A percentile compares a stretch with the other conserved stretches of the same genome.
phyloP scores from a whole-genome alignment of 257 asterid species.

The Ajuga chamaepitys region DNA sequence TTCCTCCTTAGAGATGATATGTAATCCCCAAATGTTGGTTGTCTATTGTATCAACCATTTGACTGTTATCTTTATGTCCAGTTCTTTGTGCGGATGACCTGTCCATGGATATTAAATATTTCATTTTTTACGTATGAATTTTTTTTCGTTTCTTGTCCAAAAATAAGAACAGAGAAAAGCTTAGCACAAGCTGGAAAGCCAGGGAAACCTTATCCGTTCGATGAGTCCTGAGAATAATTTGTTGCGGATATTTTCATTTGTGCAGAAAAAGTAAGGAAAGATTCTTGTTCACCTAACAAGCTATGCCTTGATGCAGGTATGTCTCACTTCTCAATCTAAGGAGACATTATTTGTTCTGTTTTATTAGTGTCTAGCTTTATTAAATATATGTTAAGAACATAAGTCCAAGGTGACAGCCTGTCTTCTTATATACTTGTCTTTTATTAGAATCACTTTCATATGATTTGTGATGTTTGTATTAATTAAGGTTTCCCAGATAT shows the following conservation, averaged over 20 bases:
- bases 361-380: neutral
- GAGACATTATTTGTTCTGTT: neutral
- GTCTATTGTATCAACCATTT: slow-evolving; percentile 11
- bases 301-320: slow-evolving; percentile 8
- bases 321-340: slow-evolving; percentile 21
- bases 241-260: slow-evolving; percentile 14
- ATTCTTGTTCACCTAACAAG: slow-evolving; percentile 19
- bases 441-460: neutral
- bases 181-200: slow-evolving; percentile 10
- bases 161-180: no score
- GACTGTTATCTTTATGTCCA: neutral
- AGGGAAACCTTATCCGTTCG: slow-evolving; percentile 12
- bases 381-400: neutral
- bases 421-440: slow-evolving; percentile 9
- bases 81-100: neutral
- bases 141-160: neutral
- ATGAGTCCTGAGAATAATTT: slow-evolving; percentile 3
- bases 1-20: slow-evolving; percentile 1
- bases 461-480: neutral
- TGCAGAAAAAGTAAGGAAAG: slow-evolving; percentile 11
- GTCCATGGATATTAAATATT: neutral
- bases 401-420: slow-evolving; percentile 33
- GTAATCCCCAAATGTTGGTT: slow-evolving; percentile 22
- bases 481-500: neutral
- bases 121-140: neutral